Percentiles rank a stretch among this genome's conserved stretches.
Evolutionary conservation across 2,329 filamentous ascomycete genomes (phyloP).

Genomic region (Sporothrix pseudoabietina): DNA sequence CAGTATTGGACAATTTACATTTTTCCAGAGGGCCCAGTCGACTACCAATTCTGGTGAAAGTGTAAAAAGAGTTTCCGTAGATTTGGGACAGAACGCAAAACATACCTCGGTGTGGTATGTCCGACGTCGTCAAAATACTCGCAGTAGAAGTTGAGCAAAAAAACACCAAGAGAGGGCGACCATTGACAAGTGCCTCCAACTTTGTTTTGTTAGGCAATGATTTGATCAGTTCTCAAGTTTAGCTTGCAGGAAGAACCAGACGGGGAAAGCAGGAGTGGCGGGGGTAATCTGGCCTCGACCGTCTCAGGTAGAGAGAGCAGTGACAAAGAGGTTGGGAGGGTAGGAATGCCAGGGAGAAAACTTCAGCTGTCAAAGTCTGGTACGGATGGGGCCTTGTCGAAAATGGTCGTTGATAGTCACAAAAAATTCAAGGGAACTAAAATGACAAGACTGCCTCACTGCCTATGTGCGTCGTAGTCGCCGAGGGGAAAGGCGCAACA

Average conservation of each 20-base stretch:
- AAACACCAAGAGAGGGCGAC: not conserved
- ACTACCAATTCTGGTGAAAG: not conserved
- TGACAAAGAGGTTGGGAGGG: not conserved
- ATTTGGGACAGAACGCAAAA: not conserved
- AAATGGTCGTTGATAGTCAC: not conserved
- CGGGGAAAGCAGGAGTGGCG: not conserved
- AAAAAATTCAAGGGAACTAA: not conserved
- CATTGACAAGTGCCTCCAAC: not conserved
- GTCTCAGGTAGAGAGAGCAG: not conserved
- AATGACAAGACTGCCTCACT: not conserved
- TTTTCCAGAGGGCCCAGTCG: not conserved
- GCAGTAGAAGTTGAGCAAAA: not conserved
- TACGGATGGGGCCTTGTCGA: slow-evolving; percentile 14
- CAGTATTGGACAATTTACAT: not conserved
- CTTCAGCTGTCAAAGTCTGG: not conserved
- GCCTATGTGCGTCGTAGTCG: too few species aligned
- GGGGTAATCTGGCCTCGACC: not conserved
- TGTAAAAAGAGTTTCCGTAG: not conserved
- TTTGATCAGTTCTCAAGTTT: not conserved
- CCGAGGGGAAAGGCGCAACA: not conserved
- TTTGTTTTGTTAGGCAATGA: not conserved
- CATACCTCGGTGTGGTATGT: not conserved
- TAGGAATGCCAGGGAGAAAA: not conserved
- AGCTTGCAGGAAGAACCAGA: not conserved
- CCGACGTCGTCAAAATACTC: not conserved